Evolutionary conservation across 2,329 filamentous ascomycete genomes (phyloP), one percentile per base, ranked within the genome.

Genomic region (Pseudogymnoascus sp.): DNA sequence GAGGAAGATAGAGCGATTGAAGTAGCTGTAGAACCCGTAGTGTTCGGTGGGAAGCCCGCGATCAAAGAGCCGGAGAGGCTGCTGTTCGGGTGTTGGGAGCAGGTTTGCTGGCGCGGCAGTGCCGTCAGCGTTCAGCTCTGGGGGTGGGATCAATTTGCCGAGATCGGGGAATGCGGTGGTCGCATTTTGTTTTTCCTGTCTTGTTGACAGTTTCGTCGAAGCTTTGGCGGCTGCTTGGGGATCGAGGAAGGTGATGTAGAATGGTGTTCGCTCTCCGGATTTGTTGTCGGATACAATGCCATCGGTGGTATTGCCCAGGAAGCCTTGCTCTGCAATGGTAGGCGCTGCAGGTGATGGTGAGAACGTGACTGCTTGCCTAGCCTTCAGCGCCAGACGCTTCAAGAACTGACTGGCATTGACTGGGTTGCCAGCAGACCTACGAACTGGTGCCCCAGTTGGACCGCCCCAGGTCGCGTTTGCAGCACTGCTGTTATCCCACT

Each of bases 1-100:
- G 66, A 96, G 80, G 78, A 93, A 96, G 67, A 96, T 90, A 7
- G 88, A 89, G 67, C 92, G 90, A 76, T 92, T 87, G 75, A 90
- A 97, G 79, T 96, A 96, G 0, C 84, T 90, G 77, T 96, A 97
- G 77, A 97, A 97, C 2, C 91, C 91, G 75, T 96, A 97, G 76
- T 96, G 91, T 74, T 97, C 93, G 0, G 88, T 88, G 1, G 83
- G 78, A 28, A 89, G 79, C 16, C 89, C 92, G 18, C 92, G 89
- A 73, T 97, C 91, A 74, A 88, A 97, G 0, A 97, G 83, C 1
- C 90, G 85, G 11, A 97, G 79, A 0, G 91, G 93, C 71, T 97
- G 95, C 65, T 88, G 84, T 0, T 80, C 76, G 0, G 89, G 84
- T 6, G 83, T 79, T 0, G 92, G 90, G 53, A 95, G 84, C 66